A percentile compares a stretch with the other conserved stretches of the same genome.
These are phyloP conservation scores for Cucurbita maxima DNA, from an alignment of 306 rosid species.

Conservation along the genomic window DNA sequence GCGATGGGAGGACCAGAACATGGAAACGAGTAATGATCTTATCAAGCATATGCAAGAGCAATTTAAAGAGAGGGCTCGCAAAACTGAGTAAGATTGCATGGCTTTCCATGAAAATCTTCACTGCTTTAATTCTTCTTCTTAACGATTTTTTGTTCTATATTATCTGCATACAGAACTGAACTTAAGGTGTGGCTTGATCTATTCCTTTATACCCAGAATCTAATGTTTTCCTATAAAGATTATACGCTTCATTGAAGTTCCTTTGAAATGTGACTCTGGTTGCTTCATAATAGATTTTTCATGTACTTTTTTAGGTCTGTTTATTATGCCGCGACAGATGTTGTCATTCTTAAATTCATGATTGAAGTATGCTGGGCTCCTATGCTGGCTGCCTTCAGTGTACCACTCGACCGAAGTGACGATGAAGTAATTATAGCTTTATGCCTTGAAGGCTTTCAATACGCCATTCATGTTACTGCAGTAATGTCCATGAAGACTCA, in stretches of 20 bases:
- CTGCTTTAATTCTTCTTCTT: background rate
- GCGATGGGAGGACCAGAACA: constrained; percentile 47
- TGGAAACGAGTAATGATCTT: constrained; percentile 94
- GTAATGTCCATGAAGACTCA: constrained; percentile 98
- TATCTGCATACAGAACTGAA: background rate
- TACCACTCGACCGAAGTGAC: constrained; percentile 94
- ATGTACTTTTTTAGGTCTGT: constrained; percentile 58
- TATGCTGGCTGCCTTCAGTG: constrained; percentile 98
- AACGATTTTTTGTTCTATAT: background rate
- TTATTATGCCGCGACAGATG: constrained; percentile 93
- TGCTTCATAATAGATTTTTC: background rate
- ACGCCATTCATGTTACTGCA: constrained; percentile 88
- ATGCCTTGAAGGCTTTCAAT: constrained; percentile 90
- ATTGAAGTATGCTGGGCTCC: constrained; percentile 99
- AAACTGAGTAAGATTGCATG: constrained; percentile 66
- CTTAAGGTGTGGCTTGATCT: background rate
- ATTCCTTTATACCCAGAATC: background rate
- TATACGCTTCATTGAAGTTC: background rate
- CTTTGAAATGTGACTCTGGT: background rate
- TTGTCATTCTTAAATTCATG: constrained; percentile 87
- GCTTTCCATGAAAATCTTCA: background rate
- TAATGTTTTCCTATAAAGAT: background rate
- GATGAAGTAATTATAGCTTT: constrained; percentile 76
- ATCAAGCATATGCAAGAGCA: constrained; percentile 96
- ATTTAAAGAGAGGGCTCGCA: constrained; percentile 93